Base-by-base conservation (phyloP, 106 monocot genomes). In the Iris macrosiphon region DNA sequence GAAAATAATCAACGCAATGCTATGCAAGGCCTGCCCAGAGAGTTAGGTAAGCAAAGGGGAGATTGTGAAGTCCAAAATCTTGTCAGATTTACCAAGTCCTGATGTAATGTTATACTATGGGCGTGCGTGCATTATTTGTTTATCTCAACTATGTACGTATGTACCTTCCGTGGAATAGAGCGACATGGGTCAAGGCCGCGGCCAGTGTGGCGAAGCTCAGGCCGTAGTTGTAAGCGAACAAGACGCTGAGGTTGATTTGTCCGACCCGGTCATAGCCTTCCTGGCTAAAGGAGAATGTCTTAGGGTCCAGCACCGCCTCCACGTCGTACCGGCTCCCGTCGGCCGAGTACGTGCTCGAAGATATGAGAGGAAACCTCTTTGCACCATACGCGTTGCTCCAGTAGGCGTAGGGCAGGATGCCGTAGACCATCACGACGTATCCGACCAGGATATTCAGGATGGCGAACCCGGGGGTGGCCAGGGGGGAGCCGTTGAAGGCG, bases 381-480 rank as follows among this genome's bases (percentile, higher is more conserved):
- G 86, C 77, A 3, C 64, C 39, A 40, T 62, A 87, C 1, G 69
- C 13, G 40, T 87, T 67, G 26, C 41, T 60, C 81, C 74, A 77
- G 46, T 87, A 87, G 4, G 63, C 63, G 14, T 77, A 35, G 10
- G 86, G 86, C 0, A 77, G 2, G 6, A 87, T 4, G 4, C 81
- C 26, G 17, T 77, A 81, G 4, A 68, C 17, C 8, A 64, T 17
- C 6, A 61, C 0, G 55, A 66, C 7, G 35, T 60, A 81, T 0
- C 86, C 86, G 9, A 59, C 49, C 37, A 80, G 32, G 13, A 55
- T 49, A 63, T 85, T 85, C 22, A 68, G 45, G 40, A 77, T 80
- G 4, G 73, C 77, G 34, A 69, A 74, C 15, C 61, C 56, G 1
- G 86, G 81, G 1, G 65, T 70, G 3, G 68, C 70, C 27, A 81